Evolutionary conservation across 352 stramenopile genomes (phyloP), one percentile per base, ranked within the genome.

Genomic region (Phytophthora pseudosyringae): DNA sequence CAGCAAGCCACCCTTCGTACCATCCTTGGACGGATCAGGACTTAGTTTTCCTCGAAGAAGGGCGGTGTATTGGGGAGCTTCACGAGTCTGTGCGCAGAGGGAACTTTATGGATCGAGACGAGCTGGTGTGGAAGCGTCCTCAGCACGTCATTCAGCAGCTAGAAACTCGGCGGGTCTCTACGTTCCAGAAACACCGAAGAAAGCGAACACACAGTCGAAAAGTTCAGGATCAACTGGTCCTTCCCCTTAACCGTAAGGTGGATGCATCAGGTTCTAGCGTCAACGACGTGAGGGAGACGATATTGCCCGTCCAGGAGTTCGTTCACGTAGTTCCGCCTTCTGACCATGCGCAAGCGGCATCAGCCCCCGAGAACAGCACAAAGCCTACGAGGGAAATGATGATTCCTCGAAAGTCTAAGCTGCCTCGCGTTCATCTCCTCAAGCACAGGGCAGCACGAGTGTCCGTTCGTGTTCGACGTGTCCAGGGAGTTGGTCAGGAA

Each of bases 41-140:
- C 15, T 80, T 74, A 53, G 52, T 67, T 16, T 80, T 67, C 45
- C 56, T 88, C 11, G 79, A 88, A 71, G 79, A 88, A 74, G 79
- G 79, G 2, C 63, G 67, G 3, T 71, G 53, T 12, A 35, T 53
- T 16, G 57, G 51, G 21, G 59, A 63, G 28, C 52, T 76, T 33
- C 46, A 68, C 18, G 51, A 73, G 10, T 48, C 60, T 33, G 51
- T 74, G 16, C 41, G 38, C 33, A 55, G 32, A 29, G 43, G 63
- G 1, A 26, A 32, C 21, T 44, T 33, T 28, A 53, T 58, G 21
- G 58, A 67, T 26, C 28, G 69, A 10, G 64, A 77, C 10, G 51
- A 75, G 32, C 38, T 85, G 3, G 45, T 84, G 0, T 75, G 76
- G 68, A 82, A 69, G 43, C 66, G 66, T 13, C 76, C 79, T 3